These are phyloP conservation scores for Xerocomus spinulosus DNA, from an alignment of 768 basidiomycete genomes.

Conservation along the genomic window DNA sequence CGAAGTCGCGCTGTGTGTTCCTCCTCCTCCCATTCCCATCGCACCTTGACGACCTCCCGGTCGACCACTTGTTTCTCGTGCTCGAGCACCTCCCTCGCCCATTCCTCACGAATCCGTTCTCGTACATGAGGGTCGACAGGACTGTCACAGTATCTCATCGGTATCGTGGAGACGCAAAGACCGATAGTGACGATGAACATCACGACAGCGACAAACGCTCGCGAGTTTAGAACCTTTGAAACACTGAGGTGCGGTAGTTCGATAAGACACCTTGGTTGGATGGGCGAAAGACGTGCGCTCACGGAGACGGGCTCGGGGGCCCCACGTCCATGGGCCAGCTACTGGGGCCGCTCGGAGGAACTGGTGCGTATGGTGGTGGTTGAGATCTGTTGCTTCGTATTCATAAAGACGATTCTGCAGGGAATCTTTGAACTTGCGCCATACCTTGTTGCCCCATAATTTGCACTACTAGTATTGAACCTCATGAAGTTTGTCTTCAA, in stretches of 20 bases:
- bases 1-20: constrained; percentile 2
- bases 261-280: not conserved
- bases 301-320: not conserved
- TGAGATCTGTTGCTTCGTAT: no score
- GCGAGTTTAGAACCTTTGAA: not conserved
- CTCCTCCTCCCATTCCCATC: constrained; percentile 21
- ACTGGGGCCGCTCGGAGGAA: not conserved
- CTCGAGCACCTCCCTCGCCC: constrained; percentile 14
- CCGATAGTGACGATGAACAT: not conserved
- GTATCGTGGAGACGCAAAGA: constrained; percentile 7
- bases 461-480: no score
- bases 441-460: no score
- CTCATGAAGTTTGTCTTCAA: no score
- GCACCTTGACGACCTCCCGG: constrained; percentile 7
- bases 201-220: not conserved
- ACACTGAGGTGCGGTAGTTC: not conserved
- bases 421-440: no score
- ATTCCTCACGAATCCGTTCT: constrained; percentile 18
- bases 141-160: constrained; percentile 17
- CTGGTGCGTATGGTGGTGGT: no score
- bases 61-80: constrained; percentile 13
- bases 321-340: not conserved
- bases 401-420: no score
- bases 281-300: not conserved
- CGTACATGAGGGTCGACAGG: constrained; percentile 16